Conservation (phyloP, 352 stramenopile species). For the Phytophthora cactorum region DNA sequence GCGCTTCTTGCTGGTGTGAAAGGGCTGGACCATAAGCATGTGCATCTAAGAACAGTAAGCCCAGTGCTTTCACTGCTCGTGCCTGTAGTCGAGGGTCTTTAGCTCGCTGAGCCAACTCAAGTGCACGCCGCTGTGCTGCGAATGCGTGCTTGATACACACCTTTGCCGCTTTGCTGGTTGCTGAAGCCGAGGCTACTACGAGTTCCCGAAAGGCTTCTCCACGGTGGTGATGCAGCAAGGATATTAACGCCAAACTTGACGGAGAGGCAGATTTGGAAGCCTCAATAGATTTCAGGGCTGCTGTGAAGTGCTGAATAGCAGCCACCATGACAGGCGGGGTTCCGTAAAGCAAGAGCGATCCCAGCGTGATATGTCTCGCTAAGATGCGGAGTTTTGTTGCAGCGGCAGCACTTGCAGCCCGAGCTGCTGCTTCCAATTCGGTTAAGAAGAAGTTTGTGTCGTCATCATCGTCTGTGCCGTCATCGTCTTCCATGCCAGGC, state of each 20-base stretch:
- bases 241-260: constrained; percentile 33
- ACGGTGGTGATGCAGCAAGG: constrained; percentile 72
- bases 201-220: constrained; percentile 74
- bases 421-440: constrained; percentile 58
- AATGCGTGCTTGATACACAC: constrained; percentile 32
- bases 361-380: constrained; percentile 47
- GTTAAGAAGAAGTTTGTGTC: constrained; percentile 78
- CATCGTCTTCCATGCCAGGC: constrained; percentile 9
- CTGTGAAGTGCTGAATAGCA: constrained; percentile 45
- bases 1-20: constrained; percentile 69
- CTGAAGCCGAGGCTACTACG: constrained; percentile 22
- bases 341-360: constrained; percentile 65
- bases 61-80: constrained; percentile 68
- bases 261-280: not conserved
- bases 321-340: constrained; percentile 30
- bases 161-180: constrained; percentile 11
- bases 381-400: constrained; percentile 37
- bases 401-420: constrained; percentile 23
- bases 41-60: constrained; percentile 61
- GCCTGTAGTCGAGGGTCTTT: constrained; percentile 52
- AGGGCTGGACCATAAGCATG: constrained; percentile 50
- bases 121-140: constrained; percentile 53
- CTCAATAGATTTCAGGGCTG: constrained; percentile 46
- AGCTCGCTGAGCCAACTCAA: constrained; percentile 49
- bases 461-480: constrained; percentile 43